Conservation (phyloP, 2,329 filamentous ascomycete genomes). For the Sarocladium strictum region DNA sequence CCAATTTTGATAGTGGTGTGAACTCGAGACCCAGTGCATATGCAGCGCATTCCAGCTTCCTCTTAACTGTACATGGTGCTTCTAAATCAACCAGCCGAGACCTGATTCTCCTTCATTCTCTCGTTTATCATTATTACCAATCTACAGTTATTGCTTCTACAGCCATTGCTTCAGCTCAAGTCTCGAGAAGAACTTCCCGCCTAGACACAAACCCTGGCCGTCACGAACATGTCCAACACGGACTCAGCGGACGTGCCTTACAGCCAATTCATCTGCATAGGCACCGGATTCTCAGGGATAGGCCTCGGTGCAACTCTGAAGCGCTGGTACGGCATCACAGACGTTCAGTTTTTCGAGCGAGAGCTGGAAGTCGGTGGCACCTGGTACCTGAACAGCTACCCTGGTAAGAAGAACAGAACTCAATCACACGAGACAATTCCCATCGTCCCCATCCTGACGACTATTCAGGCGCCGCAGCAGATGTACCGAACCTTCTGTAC, state of each 20-base stretch:
- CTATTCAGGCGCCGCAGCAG: conserved; percentile 39
- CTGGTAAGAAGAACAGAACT: conserved; percentile 28
- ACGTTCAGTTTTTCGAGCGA: conserved; percentile 56
- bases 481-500: conserved; percentile 55
- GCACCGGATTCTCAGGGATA: conserved; percentile 57
- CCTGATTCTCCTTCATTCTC: too few relatives aligned
- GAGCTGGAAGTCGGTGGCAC: conserved; percentile 54
- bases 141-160: too few relatives aligned
- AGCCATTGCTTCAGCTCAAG: too few relatives aligned
- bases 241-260: conserved; percentile 13
- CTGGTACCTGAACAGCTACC: conserved; percentile 59
- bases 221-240: not conserved
- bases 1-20: too few relatives aligned
- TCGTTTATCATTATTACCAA: too few relatives aligned
- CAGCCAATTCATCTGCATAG: conserved; percentile 40
- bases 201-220: too few relatives aligned
- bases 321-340: conserved; percentile 49
- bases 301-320: conserved; percentile 54
- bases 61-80: too few relatives aligned
- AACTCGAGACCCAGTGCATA: too few relatives aligned
- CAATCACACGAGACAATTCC: not conserved
- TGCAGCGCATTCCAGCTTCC: too few relatives aligned
- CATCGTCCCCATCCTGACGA: not conserved
- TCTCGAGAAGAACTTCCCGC: too few relatives aligned
- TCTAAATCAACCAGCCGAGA: too few relatives aligned